Base-by-base conservation (phyloP, 176 grass and related monocot genomes). In the Pontederia paniculata region DNA sequence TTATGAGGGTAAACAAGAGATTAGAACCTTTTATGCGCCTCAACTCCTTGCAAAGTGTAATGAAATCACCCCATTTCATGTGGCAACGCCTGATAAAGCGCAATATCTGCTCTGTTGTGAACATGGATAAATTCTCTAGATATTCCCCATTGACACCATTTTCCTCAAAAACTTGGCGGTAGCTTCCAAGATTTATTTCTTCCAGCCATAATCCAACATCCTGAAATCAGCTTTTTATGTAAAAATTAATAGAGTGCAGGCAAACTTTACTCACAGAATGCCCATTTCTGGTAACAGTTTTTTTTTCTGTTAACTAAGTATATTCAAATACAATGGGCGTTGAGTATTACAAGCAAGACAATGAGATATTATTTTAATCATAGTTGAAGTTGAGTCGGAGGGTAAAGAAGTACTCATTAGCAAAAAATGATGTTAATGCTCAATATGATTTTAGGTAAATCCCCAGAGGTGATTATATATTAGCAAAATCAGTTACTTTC, bases 41-140 rank as follows among this genome's bases (percentile, higher is more conserved):
- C 53, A 95, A 55, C 62, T 88, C 89, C 65, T 95, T 95, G 76
- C 89, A 95, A 13, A 88, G 75, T 9, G 89, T 95, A 58, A 88
- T 95, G 72, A 95, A 95, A 74, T 95, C 81, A 61, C 78, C 85
- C 81, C 85, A 86, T 70, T 89, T 95, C 85, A 95, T 89, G 75
- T 89, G 85, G 54, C 85, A 89, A 22, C 85, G 85, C 21, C 84
- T 82, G 18, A 95, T 95, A 76, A 95, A 88, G 55, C 81, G 81
- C 67, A 95, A 66, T 63, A 95, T 95, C 53, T 95, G 89, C 60
- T 95, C 85, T 5, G 85, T 95, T 43, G 89, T 95, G 73, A 95
- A 95, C 59, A 81, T 86, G 0, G 85, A 95, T n/a, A 95, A 47
- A 55, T 78, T 89, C 74, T 95, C 78, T 45, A 95, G 71, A 62